Base-by-base conservation (phyloP, 1,139 yeast species). In the Candida buenavistaensis region DNA sequence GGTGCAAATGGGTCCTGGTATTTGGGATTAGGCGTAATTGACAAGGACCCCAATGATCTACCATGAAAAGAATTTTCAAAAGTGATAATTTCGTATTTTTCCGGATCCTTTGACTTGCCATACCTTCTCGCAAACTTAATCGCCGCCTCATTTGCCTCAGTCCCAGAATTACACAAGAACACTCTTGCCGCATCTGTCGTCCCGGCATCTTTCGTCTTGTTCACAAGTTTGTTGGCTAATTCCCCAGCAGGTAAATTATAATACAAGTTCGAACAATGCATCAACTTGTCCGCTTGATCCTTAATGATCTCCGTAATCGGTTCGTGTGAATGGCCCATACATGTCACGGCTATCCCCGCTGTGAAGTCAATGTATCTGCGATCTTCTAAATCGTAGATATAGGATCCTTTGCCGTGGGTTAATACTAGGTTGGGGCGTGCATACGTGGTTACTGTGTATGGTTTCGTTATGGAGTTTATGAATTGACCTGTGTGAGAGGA, bases 121-220 rank as follows among this genome's bases (percentile, higher is more conserved):
- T 78, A 75, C 57, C 88, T 90, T 55, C 97, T 78, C 12, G 97
- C 97, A 66, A 92, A 92, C 58, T 92, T 92, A 50, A 92, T 64
- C 1, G 98, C 98, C 2, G 97, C 98, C 59, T 92, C 98, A 54
- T 90, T 92, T 37, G 98, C 97, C 61, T 92, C 98, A 6, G 97
- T 82, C 32, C 98, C 98, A 0, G 96, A 84, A 55, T 90, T 92
- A 54, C 94, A 82, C 40, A 92, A 65, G 51, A 92, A 92, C n/a
- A 89, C 96, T 40, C 82, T 70, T 21, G 85, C 68, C 2, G 96
- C 96, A 48, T 80, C 73, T 34, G 68, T 59, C 88, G 88, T 87
- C 12, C 94, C 96, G 10, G 90, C 94, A 28, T 67, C 63, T 43
- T 68, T 68, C 3, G 98, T 92, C 37, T 75, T 72, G 29, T 77